Evolutionary conservation across 495 filamentous ascomycete species (phyloP), one percentile per base, ranked within the genome.

Genomic region (Penicillium fimorum): DNA sequence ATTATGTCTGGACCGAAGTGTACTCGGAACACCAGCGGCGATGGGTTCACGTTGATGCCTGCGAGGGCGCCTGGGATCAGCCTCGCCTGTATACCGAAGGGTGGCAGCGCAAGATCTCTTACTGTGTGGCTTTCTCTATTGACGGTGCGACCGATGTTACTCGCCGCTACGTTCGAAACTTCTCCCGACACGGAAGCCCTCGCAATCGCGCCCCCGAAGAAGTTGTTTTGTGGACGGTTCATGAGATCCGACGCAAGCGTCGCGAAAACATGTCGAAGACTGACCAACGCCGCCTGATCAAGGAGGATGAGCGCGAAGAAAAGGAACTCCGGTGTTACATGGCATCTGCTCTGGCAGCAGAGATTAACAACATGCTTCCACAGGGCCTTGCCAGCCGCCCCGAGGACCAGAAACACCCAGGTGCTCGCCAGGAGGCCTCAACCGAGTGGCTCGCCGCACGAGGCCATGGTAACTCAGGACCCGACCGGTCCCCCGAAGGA

Each of bases 71-170:
- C 3, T 99, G 92, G 91, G 93, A 99, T 68, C 91, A 94, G 60
- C 95, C 94, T 17, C 81, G 89, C 40, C 78, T 99, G 29, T 99
- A 99, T 70, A 80, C 91, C 7, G 91, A 97, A 71, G 94, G 87
- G 56, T 98, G 94, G 94, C 82, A 86, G 50, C 91, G 92, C 70
- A 93, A 95, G 74, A 86, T 97, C 75, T 89, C 90, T 0, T 99
- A 99, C 74, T 96, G 92, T 75, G 85, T 99, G 56, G 94, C 94
- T 38, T 99, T 99, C 71, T 95, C 91, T 37, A 90, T 88, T 58
- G 94, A 99, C 60, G 94, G 94, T 40, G 92, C 90, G 30, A 92
- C 88, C 53, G 94, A 99, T 69, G 94, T 99, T 25, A 99, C 94
- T 12, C 85, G 93, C 15, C 88, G 94, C 58, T 99, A 99, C 63